phyloP scores from a whole-genome alignment of 768 basidiomycete genomes.

The Podaxis carcinomalis region DNA sequence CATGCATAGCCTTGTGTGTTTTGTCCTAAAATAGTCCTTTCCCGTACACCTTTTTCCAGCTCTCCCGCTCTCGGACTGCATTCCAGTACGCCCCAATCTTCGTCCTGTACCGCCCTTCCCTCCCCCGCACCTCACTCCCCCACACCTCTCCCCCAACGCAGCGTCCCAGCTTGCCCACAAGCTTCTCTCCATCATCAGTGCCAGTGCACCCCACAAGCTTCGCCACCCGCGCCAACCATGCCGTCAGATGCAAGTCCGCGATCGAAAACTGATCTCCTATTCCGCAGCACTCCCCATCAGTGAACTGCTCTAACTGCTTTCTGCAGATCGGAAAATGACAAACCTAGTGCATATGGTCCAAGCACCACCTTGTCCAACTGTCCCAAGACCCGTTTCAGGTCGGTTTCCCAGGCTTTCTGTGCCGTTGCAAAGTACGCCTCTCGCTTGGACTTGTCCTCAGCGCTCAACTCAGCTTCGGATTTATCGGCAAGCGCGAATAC shows the following conservation, averaged over 20 bases:
- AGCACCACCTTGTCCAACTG: conserved; percentile 53
- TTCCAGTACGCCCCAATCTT: conserved; percentile 77
- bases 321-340: conserved; percentile 17
- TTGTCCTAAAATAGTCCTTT: conserved; percentile 37
- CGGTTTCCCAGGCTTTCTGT: conserved; percentile 48
- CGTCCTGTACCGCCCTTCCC: conserved; percentile 35
- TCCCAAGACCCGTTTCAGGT: conserved; percentile 40
- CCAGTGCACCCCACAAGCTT: conserved; percentile 49
- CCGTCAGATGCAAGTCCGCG: conserved; percentile 76
- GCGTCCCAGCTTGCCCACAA: conserved; percentile 47
- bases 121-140: conserved; percentile 36
- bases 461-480: conserved; percentile 31
- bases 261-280: conserved; percentile 80
- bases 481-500: conserved; percentile 44
- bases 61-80: conserved; percentile 53
- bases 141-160: conserved; percentile 43
- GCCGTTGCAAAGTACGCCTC: conserved; percentile 48
- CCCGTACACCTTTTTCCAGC: conserved; percentile 67
- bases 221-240: conserved; percentile 67
- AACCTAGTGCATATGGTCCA: conserved; percentile 65
- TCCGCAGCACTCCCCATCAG: conserved; percentile 1
- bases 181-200: conserved; percentile 46
- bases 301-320: background rate
- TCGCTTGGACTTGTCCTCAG: conserved; percentile 34
- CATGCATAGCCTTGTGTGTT: background rate